phyloP scores from a whole-genome alignment of 176 grass and related monocot species.

The Sorghum bicolor region Sorghum_bicolor_NCBIv3 NC_012878.2:48810001-48810500 shows the following conservation, averaged over 20 bases:
- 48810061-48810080: constrained; percentile 57
- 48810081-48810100: constrained; percentile 72
- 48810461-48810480: neutral
- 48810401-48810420: neutral
- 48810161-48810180: constrained; percentile 58
- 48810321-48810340: constrained; percentile 70
- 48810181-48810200: constrained; percentile 53
- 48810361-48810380: constrained; percentile 30
- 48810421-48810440: too few relatives aligned
- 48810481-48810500: constrained; percentile 79
- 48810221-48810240: constrained; percentile 63
- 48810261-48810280: constrained; percentile 62
- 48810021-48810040: constrained; percentile 89
- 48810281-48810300: constrained; percentile 59
- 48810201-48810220: constrained; percentile 60
- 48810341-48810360: constrained; percentile 68
- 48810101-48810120: constrained; percentile 51
- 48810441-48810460: too few relatives aligned
- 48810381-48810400: neutral
- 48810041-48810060: constrained; percentile 53
- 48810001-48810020: constrained; percentile 79
- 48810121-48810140: constrained; percentile 60
- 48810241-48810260: constrained; percentile 50
- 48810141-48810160: constrained; percentile 73
- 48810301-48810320: constrained; percentile 46